Conservation (phyloP, 140 eudicot species). For the Flaveria floridana region DNA sequence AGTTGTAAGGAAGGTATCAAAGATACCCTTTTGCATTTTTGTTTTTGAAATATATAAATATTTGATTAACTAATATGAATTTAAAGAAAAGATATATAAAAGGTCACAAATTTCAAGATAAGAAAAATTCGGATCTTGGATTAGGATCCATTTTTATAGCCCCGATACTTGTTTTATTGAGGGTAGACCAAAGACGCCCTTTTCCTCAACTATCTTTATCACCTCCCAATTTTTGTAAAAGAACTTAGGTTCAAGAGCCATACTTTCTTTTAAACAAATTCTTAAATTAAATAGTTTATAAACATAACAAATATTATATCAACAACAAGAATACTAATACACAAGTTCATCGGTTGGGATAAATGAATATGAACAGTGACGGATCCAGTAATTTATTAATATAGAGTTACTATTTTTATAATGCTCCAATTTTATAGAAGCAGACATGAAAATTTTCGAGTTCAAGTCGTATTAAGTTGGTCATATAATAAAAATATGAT, state of each 20-base stretch:
- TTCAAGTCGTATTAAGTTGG: no score
- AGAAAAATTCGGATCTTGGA: slow-evolving; percentile 42
- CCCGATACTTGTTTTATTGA: slow-evolving; percentile 44
- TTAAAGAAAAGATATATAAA: slow-evolving; percentile 24
- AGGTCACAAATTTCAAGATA: slow-evolving; percentile 38
- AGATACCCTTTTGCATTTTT: slow-evolving; percentile 37
- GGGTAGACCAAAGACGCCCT: slow-evolving; percentile 42
- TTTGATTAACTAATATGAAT: background rate
- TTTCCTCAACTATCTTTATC: slow-evolving; percentile 42
- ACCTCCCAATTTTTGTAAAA: slow-evolving; percentile 41
- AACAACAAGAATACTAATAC: background rate
- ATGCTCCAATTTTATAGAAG: no score
- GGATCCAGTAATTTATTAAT: no score
- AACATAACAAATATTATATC: background rate
- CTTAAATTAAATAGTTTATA: background rate
- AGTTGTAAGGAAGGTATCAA: slow-evolving; percentile 73
- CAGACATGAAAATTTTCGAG: no score
- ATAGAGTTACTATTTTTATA: no score
- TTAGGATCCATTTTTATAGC: slow-evolving; percentile 43
- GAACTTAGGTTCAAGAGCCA: slow-evolving; percentile 42
- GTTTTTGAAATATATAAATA: background rate
- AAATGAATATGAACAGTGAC: no score
- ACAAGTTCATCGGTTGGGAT: no score
- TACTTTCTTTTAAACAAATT: slow-evolving; percentile 8
- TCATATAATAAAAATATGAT: no score